Evolutionary conservation across 2,329 filamentous ascomycete genomes (phyloP), one percentile per base, ranked within the genome.

Genomic region (Hypoxylon sp.): DNA sequence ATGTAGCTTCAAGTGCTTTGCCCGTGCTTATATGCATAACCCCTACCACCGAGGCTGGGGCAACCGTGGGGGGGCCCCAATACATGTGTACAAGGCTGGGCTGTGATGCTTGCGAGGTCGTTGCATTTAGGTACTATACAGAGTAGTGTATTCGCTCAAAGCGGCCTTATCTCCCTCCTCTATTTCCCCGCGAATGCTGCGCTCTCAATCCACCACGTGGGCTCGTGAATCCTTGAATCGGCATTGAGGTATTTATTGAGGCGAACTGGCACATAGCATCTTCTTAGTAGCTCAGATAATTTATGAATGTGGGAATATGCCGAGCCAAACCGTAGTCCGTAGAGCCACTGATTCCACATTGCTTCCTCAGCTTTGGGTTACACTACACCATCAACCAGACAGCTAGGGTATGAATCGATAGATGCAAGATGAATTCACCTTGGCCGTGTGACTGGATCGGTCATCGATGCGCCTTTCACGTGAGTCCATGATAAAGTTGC

Each of bases 131-230:
- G n/a, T n/a, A n/a, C 28, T 24, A 42, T 11, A 54, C 16, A 16
- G 20, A 42, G 50, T 51, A 36, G 3, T n/a, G n/a, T n/a, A n/a
- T 61, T 53, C 44, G 49, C 49, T 62, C 58, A 44, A 50, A 16
- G 44, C 52, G 44, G 40, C 46, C 59, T 67, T 69, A 62, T 65
- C 63, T 63, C 24, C 42, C 36, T 46, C 48, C 48, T 44, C 40
- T 55, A 26, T 42, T 64, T 59, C 60, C 67, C 61, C 58, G 30
- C 67, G 67, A 69, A 69, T 69, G 55, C 32, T 67, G 54, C 51
- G 50, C 61, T 62, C 30, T 20, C 40, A 20, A 64, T 67, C 61
- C 24, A 44, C 54, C 67, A 69, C 67, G 67, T 69, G 67, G 51
- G 64, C 26, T 59, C 46, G 40, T 52, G 28, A 48, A 32, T 38